A percentile compares a stretch with the other conserved stretches of the same genome.
These are phyloP conservation scores for Diaporthe sp. DNA, from an alignment of 2,329 filamentous ascomycete genomes.

Conservation along the genomic window DNA sequence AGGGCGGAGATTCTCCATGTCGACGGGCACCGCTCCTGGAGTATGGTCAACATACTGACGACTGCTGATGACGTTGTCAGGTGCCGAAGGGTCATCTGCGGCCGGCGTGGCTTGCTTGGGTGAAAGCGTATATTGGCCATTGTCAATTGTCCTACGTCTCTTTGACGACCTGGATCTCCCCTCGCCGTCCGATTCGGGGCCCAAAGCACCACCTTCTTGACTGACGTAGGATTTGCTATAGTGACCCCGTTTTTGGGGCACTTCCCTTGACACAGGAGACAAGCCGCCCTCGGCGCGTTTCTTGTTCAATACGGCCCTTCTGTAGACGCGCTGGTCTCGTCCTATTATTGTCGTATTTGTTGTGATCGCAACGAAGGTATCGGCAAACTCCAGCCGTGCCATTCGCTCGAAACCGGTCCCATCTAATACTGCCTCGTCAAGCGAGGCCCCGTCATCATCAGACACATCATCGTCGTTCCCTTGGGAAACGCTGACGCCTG, in stretches of 20 bases:
- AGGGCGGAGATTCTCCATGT: slow-evolving; percentile 70
- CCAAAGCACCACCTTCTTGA: slow-evolving; percentile 77
- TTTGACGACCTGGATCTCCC: slow-evolving; percentile 60
- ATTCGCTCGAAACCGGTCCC: slow-evolving; percentile 3
- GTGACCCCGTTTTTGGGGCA: slow-evolving; percentile 61
- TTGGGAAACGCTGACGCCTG: neutral
- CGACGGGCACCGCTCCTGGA: slow-evolving; percentile 69
- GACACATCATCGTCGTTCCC: neutral
- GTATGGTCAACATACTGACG: slow-evolving; percentile 72
- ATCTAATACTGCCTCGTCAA: slow-evolving; percentile 20
- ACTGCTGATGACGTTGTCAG: slow-evolving; percentile 63
- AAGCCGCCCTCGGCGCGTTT: slow-evolving; percentile 63
- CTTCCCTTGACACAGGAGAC: slow-evolving; percentile 60
- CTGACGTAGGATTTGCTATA: slow-evolving; percentile 76
- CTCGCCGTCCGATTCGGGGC: slow-evolving; percentile 71
- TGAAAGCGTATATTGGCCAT: slow-evolving; percentile 41
- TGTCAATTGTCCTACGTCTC: slow-evolving; percentile 59
- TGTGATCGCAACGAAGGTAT: slow-evolving; percentile 35
- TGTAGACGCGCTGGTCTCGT: slow-evolving; percentile 40
- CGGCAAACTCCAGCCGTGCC: slow-evolving; percentile 35
- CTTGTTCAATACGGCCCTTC: slow-evolving; percentile 66
- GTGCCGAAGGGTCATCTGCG: slow-evolving; percentile 39
- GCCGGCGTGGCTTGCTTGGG: slow-evolving; percentile 34
- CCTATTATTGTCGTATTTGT: slow-evolving; percentile 38
- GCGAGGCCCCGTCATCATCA: slow-evolving; percentile 14